A percentile compares a stretch with the other conserved stretches of the same genome.
These are phyloP conservation scores for Blastomyces silverae DNA, from an alignment of 2,329 filamentous ascomycete genomes.

Conservation along the genomic window DNA sequence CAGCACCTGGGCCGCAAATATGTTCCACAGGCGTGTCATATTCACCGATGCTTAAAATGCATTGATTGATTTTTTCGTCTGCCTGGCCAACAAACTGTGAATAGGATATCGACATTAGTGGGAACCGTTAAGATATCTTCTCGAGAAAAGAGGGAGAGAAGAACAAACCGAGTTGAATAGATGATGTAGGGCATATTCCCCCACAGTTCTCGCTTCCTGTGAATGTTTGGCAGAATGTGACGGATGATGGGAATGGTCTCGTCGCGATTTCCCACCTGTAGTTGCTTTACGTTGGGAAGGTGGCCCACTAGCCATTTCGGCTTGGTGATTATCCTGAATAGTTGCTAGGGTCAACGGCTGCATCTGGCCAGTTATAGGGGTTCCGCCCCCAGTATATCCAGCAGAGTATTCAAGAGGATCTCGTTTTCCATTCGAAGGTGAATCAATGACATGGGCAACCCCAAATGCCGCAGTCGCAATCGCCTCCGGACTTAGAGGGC, in stretches of 20 bases:
- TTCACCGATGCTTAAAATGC: constrained; percentile 70
- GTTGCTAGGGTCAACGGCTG: constrained; percentile 31
- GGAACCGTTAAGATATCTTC: constrained; percentile 19
- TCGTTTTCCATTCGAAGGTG: constrained; percentile 25
- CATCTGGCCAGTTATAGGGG: constrained; percentile 35
- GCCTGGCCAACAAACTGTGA: constrained; percentile 80
- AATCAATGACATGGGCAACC: constrained; percentile 48
- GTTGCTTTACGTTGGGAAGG: constrained; percentile 41
- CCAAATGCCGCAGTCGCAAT: constrained; percentile 62
- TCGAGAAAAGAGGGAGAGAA: not conserved
- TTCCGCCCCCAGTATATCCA: constrained; percentile 31
- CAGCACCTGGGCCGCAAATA: constrained; percentile 83
- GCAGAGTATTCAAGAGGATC: constrained; percentile 32
- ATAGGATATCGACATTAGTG: constrained; percentile 30
- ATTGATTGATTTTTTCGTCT: constrained; percentile 91
- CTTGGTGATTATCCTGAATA: constrained; percentile 35
- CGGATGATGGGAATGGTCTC: constrained; percentile 64
- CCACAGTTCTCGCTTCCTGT: constrained; percentile 84
- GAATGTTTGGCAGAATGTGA: constrained; percentile 65
- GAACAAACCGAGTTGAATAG: constrained; percentile 76
- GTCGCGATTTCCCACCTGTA: constrained; percentile 59
- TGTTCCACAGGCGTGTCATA: constrained; percentile 78
- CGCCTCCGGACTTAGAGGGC: constrained; percentile 80
- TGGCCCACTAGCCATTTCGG: constrained; percentile 26
- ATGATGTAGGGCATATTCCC: constrained; percentile 94